These are phyloP conservation scores for Ogataea neopini DNA, from an alignment of 805 yeast genomes.

Conservation along the genomic window DNA sequence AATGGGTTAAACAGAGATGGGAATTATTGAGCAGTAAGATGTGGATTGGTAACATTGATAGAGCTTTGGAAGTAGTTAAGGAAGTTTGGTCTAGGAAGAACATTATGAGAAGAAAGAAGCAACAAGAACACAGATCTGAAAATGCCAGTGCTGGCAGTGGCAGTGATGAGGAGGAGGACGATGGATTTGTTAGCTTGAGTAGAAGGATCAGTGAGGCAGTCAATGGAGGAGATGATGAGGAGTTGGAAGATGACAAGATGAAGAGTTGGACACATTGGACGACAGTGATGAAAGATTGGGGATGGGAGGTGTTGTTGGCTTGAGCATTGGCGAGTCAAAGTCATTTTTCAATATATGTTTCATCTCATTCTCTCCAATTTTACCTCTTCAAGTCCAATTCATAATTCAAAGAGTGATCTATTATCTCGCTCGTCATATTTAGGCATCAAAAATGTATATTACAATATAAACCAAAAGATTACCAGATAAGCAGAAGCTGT, in stretches of 20 bases:
- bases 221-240: conserved; percentile 43
- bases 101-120: conserved; percentile 35
- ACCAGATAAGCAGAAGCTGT: too few relatives aligned
- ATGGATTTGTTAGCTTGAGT: conserved; percentile 28
- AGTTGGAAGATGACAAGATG: conserved; percentile 37
- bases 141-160: conserved; percentile 13
- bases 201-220: conserved; percentile 35
- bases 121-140: conserved; percentile 12
- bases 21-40: conserved; percentile 48
- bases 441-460: background rate
- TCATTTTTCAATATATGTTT: background rate
- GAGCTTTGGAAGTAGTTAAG: conserved; percentile 66
- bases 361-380: too few relatives aligned
- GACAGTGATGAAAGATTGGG: conserved; percentile 72
- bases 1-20: conserved; percentile 65
- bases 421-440: too few relatives aligned
- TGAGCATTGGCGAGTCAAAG: conserved; percentile 19
- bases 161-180: conserved; percentile 17
- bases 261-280: conserved; percentile 64
- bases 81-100: conserved; percentile 73
- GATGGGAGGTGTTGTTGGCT: conserved; percentile 69
- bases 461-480: too few relatives aligned
- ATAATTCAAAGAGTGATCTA: too few relatives aligned
- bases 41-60: conserved; percentile 67
- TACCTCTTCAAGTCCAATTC: too few relatives aligned